phyloP scores from a whole-genome alignment of 805 yeast species.

The Hanseniaspora taiwanica region DNA sequence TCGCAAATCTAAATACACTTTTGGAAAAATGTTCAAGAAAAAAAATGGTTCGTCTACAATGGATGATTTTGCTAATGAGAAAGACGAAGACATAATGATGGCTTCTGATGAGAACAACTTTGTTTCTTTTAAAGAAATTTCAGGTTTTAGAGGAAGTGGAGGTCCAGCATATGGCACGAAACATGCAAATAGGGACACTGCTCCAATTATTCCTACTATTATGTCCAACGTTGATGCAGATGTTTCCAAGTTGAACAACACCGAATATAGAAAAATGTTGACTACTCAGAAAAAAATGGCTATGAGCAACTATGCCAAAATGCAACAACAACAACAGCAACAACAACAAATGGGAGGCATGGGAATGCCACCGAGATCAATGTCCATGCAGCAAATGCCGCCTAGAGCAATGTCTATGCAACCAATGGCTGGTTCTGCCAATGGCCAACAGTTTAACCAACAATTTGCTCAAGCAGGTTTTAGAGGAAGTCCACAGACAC shows the following conservation, averaged over 20 bases:
- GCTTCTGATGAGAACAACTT: constrained; percentile 24
- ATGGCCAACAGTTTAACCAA: constrained; percentile 7
- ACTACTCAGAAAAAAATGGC: constrained; percentile 53
- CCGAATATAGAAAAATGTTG: constrained; percentile 58
- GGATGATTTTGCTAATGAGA: constrained; percentile 26
- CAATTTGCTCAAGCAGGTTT: constrained; percentile 11
- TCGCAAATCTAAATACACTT: not conserved
- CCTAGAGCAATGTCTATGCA: constrained; percentile 10
- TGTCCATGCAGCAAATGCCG: constrained; percentile 22
- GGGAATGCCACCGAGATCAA: constrained; percentile 26
- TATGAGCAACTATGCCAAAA: constrained; percentile 27
- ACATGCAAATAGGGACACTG: constrained; percentile 33
- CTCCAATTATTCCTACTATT: constrained; percentile 67
- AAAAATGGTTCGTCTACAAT: constrained; percentile 9
- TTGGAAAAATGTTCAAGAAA: constrained; percentile 4
- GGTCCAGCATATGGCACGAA: constrained; percentile 41
- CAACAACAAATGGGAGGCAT: constrained; percentile 3
- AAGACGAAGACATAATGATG: constrained; percentile 24
- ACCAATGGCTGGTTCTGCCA: constrained; percentile 1
- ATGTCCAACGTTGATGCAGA: constrained; percentile 18
- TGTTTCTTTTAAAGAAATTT: constrained; percentile 51
- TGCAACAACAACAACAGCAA: constrained; percentile 24
- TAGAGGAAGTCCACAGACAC: not conserved
- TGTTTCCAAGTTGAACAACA: constrained; percentile 28
- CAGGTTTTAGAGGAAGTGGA: constrained; percentile 52